phyloP scores from a whole-genome alignment of 306 rosid genomes.

The Styphnolobium japonicum region DNA sequence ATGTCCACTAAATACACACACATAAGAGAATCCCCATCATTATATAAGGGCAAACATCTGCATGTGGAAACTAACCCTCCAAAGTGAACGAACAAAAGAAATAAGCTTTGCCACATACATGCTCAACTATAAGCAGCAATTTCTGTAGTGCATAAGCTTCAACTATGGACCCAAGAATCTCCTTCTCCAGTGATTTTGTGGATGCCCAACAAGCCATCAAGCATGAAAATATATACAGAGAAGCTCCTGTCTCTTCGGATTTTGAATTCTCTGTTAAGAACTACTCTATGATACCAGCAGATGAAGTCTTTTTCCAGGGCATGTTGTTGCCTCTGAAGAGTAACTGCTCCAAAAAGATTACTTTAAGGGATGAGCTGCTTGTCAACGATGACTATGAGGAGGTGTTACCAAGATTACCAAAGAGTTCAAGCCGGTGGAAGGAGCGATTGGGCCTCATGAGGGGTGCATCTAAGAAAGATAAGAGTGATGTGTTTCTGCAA shows the following conservation, averaged over 20 bases:
- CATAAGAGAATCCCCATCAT: constrained; percentile 38
- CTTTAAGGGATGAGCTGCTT: constrained; percentile 75
- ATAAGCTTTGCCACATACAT: constrained; percentile 27
- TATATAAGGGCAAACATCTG: constrained; percentile 52
- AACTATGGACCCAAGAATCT: constrained; percentile 89
- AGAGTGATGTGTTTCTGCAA: constrained; percentile 48
- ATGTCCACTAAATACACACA: constrained; percentile 53
- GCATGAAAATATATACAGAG: constrained; percentile 68
- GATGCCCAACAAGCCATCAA: constrained; percentile 58
- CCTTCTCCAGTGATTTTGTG: constrained; percentile 91
- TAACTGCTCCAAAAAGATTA: constrained; percentile 51
- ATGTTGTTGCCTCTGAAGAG: constrained; percentile 73
- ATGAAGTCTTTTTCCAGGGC: constrained; percentile 75
- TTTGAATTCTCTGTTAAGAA: constrained; percentile 84
- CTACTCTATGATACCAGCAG: constrained; percentile 73
- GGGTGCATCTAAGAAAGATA: constrained; percentile 49
- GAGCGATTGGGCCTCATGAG: constrained; percentile 69
- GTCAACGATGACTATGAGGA: constrained; percentile 41
- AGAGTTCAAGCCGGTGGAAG: constrained; percentile 68
- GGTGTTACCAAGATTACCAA: constrained; percentile 49
- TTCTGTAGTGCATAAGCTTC: constrained; percentile 9
- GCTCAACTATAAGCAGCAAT: constrained; percentile 40
- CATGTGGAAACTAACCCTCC: constrained; percentile 64
- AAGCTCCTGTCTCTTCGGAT: constrained; percentile 94
- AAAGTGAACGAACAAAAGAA: constrained; percentile 24